Conservation (phyloP, 768 basidiomycete species). For the Gymnopilus dilepis region DNA sequence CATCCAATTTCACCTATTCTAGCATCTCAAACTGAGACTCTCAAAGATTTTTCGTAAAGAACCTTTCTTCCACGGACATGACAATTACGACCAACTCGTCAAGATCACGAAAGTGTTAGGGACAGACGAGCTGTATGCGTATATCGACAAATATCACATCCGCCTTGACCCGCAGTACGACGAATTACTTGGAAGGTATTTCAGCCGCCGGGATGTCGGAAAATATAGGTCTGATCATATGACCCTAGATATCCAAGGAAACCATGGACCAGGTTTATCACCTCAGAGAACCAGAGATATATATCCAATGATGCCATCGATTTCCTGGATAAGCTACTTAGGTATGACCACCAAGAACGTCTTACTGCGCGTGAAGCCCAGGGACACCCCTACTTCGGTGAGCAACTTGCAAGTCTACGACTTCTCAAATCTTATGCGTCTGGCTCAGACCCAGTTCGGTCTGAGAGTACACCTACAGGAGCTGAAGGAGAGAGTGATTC, state of each 20-base stretch:
- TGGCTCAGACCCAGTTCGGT: slow-evolving; percentile 70
- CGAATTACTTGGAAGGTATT: slow-evolving; percentile 86
- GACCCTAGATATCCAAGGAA: slow-evolving; percentile 82
- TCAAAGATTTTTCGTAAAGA: slow-evolving; percentile 96
- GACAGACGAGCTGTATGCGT: slow-evolving; percentile 92
- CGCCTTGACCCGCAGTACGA: slow-evolving; percentile 96
- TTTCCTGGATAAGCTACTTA: slow-evolving; percentile 91
- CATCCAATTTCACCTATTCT: slow-evolving; percentile 9
- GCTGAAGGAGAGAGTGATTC: slow-evolving; percentile 72
- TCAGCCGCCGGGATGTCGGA: slow-evolving; percentile 4
- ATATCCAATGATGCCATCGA: slow-evolving; percentile 98
- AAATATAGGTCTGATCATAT: background rate
- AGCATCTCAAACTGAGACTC: slow-evolving; percentile 13
- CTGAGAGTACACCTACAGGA: slow-evolving; percentile 43
- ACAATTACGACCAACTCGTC: slow-evolving; percentile 98
- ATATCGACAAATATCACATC: slow-evolving; percentile 95
- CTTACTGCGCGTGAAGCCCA: slow-evolving; percentile 95
- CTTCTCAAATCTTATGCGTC: slow-evolving; percentile 15
- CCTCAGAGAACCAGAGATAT: slow-evolving; percentile 93
- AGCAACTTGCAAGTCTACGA: slow-evolving; percentile 22
- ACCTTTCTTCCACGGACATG: slow-evolving; percentile 99
- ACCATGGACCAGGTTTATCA: slow-evolving; percentile 95
- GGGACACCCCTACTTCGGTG: slow-evolving; percentile 91
- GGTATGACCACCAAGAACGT: slow-evolving; percentile 97
- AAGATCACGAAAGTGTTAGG: slow-evolving; percentile 98